Evolutionary conservation across 2,329 filamentous ascomycete species (phyloP).

Genomic region (Tolypocladium sp.): DNA sequence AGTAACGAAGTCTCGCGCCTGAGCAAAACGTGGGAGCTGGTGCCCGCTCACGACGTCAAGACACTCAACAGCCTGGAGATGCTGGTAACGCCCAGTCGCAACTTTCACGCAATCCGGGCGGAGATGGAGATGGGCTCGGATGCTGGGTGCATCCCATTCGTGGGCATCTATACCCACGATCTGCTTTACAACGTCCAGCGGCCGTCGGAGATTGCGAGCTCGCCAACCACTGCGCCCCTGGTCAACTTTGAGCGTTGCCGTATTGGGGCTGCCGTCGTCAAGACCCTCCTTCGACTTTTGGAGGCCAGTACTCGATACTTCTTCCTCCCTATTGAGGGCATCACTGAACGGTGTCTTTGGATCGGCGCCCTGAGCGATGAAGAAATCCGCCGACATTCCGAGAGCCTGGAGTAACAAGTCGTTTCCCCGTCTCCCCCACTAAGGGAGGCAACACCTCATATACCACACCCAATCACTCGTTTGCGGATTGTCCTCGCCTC

Average conservation of each 20-base stretch:
- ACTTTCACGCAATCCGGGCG: slow-evolving; percentile 66
- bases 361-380: slow-evolving; percentile 67
- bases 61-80: slow-evolving; percentile 61
- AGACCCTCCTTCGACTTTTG: slow-evolving; percentile 68
- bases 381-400: slow-evolving; percentile 55
- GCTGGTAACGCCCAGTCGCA: slow-evolving; percentile 67
- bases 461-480: background rate
- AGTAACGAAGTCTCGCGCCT: slow-evolving; percentile 64
- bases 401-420: slow-evolving; percentile 33
- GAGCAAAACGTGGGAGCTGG: slow-evolving; percentile 59
- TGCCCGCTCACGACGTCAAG: slow-evolving; percentile 55
- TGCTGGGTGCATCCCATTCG: slow-evolving; percentile 72
- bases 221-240: slow-evolving; percentile 55
- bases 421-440: background rate
- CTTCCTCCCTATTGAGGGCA: slow-evolving; percentile 66
- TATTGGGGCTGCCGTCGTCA: slow-evolving; percentile 66
- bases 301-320: slow-evolving; percentile 68
- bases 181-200: slow-evolving; percentile 74
- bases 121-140: slow-evolving; percentile 69
- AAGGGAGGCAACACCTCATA: background rate
- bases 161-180: slow-evolving; percentile 77
- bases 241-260: slow-evolving; percentile 81
- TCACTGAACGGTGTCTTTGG: slow-evolving; percentile 78
- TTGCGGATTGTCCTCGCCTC: background rate
- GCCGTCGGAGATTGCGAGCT: slow-evolving; percentile 63